phyloP scores from a whole-genome alignment of 78 protist species.

The Dictyostelium brefeldianum region DNA sequence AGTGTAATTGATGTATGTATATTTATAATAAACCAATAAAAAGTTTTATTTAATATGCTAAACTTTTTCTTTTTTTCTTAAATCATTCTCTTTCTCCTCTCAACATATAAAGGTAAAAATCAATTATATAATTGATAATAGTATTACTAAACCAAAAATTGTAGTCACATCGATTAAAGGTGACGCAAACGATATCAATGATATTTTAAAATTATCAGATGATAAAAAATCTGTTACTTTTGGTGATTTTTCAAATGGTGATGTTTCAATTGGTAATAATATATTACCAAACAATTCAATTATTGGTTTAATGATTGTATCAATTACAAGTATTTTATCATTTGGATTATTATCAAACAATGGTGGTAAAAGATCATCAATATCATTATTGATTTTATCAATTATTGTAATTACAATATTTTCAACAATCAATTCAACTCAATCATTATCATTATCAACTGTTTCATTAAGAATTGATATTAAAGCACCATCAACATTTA shows the following conservation, averaged over 20 bases:
- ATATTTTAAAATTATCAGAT: not conserved
- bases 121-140: not conserved
- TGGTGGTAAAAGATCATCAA: not conserved
- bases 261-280: not conserved
- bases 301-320: not conserved
- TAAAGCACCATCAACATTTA: conserved; percentile 19
- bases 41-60: no score
- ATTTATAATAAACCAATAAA: no score
- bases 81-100: not conserved
- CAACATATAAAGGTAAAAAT: not conserved
- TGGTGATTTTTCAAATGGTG: conserved; percentile 11
- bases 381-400: not conserved
- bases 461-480: conserved; percentile 11
- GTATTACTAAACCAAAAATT: conserved; percentile 1
- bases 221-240: not conserved
- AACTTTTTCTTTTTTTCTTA: not conserved
- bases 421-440: not conserved
- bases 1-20: not conserved
- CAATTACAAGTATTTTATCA: not conserved
- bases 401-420: not conserved
- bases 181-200: not conserved
- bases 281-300: not conserved
- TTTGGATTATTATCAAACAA: not conserved
- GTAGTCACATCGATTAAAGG: not conserved
- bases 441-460: conserved; percentile 9